Evolutionary conservation across 2,329 filamentous ascomycete genomes (phyloP), one percentile per base, ranked within the genome.

Genomic region (Claviceps humidiphila): DNA sequence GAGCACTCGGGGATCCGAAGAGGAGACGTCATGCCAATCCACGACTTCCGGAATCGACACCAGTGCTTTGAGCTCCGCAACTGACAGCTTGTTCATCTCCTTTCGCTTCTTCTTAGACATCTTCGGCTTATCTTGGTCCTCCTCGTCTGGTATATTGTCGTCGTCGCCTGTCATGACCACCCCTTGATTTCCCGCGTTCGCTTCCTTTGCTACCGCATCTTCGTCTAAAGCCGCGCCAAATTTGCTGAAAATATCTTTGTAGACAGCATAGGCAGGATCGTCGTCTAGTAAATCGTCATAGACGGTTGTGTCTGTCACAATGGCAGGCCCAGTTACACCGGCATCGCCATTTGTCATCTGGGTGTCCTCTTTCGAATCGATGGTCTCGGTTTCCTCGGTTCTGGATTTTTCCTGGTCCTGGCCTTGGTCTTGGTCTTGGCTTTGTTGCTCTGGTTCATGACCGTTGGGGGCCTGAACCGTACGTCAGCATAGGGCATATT

Each of bases 101-200:
- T 97, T 98, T 59, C 86, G 80, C 70, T 94, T 91, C 75, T 95
- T 96, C 71, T 96, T 97, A 34, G 90, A 96, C 26, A 97, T 67
- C 60, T 87, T 91, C 8, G 80, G 75, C 59, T 78, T 77, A 3
- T 73, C 72, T 55, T 76, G 77, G 58, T 86, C 81, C 37, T 94
- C 88, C 64, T 93, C 88, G 57, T 87, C 85, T 6, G 88, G 87
- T 56, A 95, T 89, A 53, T 90, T 87, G 62, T 91, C 83, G 57
- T 94, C 87, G 56, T 94, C 85, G 58, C 85, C 81, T 61, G 83
- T 90, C 64, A 85, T 89, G 2, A 95, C 79, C 64, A 93, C 85
- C 47, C 89, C 89, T 69, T 95, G 91, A 55, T 90, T 88, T 45
- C 77, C 79, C 14, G 75, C 74, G 57, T 82, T 81, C 53, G 76